Conservation (phyloP, 1,139 yeast genomes). For the Geotrichum restrictum region DNA sequence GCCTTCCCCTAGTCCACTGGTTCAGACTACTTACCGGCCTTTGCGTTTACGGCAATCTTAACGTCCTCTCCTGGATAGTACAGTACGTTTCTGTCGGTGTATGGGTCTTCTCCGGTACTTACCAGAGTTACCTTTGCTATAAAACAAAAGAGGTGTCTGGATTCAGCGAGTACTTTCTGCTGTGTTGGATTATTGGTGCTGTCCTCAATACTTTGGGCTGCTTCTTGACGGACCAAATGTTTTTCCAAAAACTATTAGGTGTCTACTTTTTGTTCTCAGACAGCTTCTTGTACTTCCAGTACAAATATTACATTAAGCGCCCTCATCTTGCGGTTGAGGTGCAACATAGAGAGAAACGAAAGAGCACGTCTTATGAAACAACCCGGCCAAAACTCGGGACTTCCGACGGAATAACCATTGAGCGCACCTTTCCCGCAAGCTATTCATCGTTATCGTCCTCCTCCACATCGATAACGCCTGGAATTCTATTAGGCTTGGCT, state of each 20-base stretch:
- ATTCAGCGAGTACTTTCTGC: constrained; percentile 33
- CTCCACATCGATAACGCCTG: constrained; percentile 19
- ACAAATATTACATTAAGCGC: constrained; percentile 27
- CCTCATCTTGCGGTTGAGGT: constrained; percentile 18
- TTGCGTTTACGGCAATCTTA: constrained; percentile 26
- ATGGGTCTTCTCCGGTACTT: constrained; percentile 35
- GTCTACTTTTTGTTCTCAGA: constrained; percentile 31
- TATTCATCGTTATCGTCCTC: not conserved
- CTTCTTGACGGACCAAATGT: constrained; percentile 34
- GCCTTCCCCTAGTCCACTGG: constrained; percentile 22
- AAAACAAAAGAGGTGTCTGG: constrained; percentile 34
- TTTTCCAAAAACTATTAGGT: constrained; percentile 34
- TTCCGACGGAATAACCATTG: constrained; percentile 1
- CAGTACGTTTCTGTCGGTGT: constrained; percentile 32
- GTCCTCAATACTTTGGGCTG: constrained; percentile 35
- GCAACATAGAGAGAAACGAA: constrained; percentile 2
- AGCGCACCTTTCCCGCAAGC: not conserved
- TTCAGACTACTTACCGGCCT: constrained; percentile 23
- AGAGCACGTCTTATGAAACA: not conserved
- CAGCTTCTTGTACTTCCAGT: constrained; percentile 31
- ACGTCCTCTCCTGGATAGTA: constrained; percentile 29
- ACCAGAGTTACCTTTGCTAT: constrained; percentile 33
- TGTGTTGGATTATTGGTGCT: constrained; percentile 36
- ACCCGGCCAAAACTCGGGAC: not conserved
- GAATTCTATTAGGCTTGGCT: constrained; percentile 19